Evolutionary conservation across 2,329 filamentous ascomycete species (phyloP).

Genomic region (Cladosporium phlei): DNA sequence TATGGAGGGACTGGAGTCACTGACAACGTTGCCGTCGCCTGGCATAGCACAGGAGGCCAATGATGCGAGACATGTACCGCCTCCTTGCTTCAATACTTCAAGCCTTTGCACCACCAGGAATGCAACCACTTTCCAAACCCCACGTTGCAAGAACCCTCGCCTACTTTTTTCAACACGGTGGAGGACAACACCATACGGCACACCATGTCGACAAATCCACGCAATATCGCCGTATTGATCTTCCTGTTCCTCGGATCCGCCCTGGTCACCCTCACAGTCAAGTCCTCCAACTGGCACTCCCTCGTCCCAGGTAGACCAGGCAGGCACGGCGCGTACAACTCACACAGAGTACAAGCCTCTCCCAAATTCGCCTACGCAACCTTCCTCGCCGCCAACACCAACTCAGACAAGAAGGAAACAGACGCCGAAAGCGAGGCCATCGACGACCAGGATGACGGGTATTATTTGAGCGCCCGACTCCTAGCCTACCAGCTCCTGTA

Average conservation of each 20-base stretch:
- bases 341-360: constrained; percentile 17
- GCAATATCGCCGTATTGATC: constrained; percentile 29
- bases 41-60: no score
- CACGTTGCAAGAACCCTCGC: no score
- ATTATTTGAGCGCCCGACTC: constrained; percentile 33
- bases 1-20: no score
- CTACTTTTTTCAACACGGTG: no score
- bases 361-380: constrained; percentile 36
- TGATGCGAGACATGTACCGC: no score
- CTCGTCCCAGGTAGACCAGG: constrained; percentile 18
- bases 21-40: no score
- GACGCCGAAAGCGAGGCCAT: constrained; percentile 22
- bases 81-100: no score
- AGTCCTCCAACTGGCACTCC: constrained; percentile 19
- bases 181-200: no score
- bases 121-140: no score
- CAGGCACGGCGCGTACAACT: background rate
- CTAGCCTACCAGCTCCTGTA: constrained; percentile 37
- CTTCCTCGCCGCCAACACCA: constrained; percentile 31
- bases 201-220: constrained; percentile 20
- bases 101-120: no score
- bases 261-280: constrained; percentile 29
- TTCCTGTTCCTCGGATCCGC: constrained; percentile 33
- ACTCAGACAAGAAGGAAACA: constrained; percentile 17
- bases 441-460: constrained; percentile 32